Evolutionary conservation across 805 yeast species (phyloP), one percentile per base, ranked within the genome.

Genomic region (Teunomyces funiuensis): DNA sequence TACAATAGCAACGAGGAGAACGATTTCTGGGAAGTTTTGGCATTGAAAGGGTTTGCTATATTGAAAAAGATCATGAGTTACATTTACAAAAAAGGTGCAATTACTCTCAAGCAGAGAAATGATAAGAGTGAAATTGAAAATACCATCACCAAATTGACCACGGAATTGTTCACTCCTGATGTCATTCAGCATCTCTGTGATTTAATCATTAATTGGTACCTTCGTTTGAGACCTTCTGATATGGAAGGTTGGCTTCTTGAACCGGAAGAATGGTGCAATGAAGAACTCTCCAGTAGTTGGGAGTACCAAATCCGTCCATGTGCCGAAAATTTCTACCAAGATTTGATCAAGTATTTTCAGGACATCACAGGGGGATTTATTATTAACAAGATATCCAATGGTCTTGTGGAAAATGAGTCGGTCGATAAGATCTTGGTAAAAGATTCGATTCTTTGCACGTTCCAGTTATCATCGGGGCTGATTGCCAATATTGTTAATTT

Each of bases 191-290:
- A 77, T 17, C 60, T 91, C 9, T 76, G 87, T 9, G 85, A 84
- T 45, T 63, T 85, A 31, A 66, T 90, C 26, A 81, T 89, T 44
- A 71, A 74, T 29, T 83, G 83, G 79, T 90, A 88, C 60, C 69
- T 93, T 47, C 77, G 83, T 42, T 61, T 90, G 36, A 78, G 82
- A 44, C 88, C 91, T 0, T 61, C 75, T 1, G 97, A 90, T 57
- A 60, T 91, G 36, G 95, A 86, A 51, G 68, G 79, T 28, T 93
- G 98, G 98, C 58, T 71, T 9, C 60, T 76, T 13, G 96, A 89
- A 45, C 97, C 98, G 0, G 98, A 89, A 58, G 97, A 88, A 59
- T 93, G 95, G 88, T 81, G 86, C 15, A 81, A 82, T 48, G 96
- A 88, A 54, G 95, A 89, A 50, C 66, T 83, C 43, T 75, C 81